A percentile compares a stretch with the other conserved stretches of the same genome.
Evolutionary conservation across 495 filamentous ascomycete genomes (phyloP).

Genomic region (Xylona heveae): DNA sequence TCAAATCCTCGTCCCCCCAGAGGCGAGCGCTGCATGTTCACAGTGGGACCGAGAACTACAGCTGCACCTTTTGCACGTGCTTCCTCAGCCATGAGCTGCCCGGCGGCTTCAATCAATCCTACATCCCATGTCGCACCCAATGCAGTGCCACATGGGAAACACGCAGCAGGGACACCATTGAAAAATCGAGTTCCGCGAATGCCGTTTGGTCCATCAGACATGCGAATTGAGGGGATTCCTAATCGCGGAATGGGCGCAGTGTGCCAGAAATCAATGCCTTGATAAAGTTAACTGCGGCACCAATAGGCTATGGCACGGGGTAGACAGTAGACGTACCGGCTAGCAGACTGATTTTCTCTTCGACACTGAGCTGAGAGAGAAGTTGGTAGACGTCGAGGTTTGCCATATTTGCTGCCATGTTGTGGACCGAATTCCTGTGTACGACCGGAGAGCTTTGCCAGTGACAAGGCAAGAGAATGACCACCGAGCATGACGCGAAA

Average conservation of each 20-base stretch:
- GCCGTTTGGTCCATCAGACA: constrained; percentile 58
- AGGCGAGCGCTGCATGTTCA: constrained; percentile 59
- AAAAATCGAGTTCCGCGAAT: constrained; percentile 56
- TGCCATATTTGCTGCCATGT: no score
- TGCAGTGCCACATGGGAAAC: constrained; percentile 46
- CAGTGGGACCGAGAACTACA: constrained; percentile 52
- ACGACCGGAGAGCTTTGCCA: no score
- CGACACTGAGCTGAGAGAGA: no score
- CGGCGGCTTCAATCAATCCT: constrained; percentile 35
- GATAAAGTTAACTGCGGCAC: not conserved
- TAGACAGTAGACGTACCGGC: no score
- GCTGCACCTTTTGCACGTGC: constrained; percentile 48
- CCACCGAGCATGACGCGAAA: no score
- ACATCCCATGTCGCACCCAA: constrained; percentile 53
- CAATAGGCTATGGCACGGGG: no score
- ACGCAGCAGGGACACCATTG: constrained; percentile 43
- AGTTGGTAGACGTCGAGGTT: no score
- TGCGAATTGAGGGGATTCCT: constrained; percentile 44
- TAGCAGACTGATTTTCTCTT: no score
- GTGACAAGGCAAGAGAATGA: no score
- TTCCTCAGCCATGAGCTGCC: constrained; percentile 43
- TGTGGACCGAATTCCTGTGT: no score
- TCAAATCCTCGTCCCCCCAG: constrained; percentile 64
- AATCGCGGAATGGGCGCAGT: constrained; percentile 45
- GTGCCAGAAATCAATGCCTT: constrained; percentile 59